These are phyloP conservation scores for Poterioochromonas sp. DNA, from an alignment of 352 stramenopile genomes.

Conservation along the genomic window DNA sequence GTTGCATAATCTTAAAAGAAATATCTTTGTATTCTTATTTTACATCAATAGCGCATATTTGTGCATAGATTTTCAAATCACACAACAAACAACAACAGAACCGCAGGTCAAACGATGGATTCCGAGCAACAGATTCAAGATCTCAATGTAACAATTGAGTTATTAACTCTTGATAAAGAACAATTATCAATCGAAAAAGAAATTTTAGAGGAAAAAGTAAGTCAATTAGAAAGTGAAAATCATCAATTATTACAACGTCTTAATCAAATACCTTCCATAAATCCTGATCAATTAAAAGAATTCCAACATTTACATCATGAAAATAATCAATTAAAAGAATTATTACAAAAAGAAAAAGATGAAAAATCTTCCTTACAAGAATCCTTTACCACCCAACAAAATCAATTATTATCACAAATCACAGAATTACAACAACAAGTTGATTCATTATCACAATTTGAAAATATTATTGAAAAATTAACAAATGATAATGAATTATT, in stretches of 20 bases:
- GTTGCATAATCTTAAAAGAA: too few species aligned
- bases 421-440: not conserved
- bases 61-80: too few species aligned
- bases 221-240: not conserved
- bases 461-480: slow-evolving; percentile 14
- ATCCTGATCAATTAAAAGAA: not conserved
- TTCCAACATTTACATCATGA: not conserved
- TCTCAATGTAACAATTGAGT: not conserved
- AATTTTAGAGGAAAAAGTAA: not conserved
- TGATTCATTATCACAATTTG: not conserved
- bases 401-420: not conserved
- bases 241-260: not conserved
- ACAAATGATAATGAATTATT: not conserved
- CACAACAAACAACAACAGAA: too few species aligned
- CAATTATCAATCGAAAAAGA: not conserved
- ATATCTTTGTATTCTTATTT: too few species aligned
- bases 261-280: not conserved
- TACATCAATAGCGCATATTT: too few species aligned
- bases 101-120: too few species aligned
- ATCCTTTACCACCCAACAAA: not conserved
- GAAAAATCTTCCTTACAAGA: not conserved
- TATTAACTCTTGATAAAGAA: slow-evolving; percentile 10
- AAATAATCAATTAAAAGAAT: not conserved
- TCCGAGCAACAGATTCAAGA: not conserved
- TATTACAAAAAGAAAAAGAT: not conserved